Percentiles rank a stretch among this genome's conserved stretches.
Conservation (phyloP, 352 stramenopile species). For the Globisporangium acanthophoron region DNA sequence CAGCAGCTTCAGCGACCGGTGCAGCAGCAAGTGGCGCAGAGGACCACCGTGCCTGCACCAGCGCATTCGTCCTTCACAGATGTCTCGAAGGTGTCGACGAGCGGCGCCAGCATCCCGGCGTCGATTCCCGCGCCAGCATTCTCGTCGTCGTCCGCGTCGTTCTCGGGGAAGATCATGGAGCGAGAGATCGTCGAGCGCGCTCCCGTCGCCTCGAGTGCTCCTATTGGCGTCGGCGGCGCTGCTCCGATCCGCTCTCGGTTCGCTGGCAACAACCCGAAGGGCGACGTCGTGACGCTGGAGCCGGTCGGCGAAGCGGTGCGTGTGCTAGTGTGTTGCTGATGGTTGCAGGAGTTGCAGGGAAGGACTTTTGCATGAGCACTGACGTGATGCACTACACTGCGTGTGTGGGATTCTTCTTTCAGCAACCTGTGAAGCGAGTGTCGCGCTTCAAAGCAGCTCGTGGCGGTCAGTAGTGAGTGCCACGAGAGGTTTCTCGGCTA, state of each 20-base stretch:
- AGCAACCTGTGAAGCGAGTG: slow-evolving; percentile 83
- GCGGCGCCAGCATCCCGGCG: neutral
- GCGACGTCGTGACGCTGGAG: slow-evolving; percentile 62
- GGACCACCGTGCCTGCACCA: neutral
- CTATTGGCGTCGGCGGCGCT: neutral
- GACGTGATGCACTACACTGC: neutral
- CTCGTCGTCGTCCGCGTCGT: slow-evolving; percentile 42
- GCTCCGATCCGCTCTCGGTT: slow-evolving; percentile 44
- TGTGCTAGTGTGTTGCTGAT: slow-evolving; percentile 4
- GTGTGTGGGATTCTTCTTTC: neutral
- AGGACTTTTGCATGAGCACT: neutral
- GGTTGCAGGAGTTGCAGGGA: neutral
- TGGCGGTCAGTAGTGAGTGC: neutral
- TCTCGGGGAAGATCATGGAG: slow-evolving; percentile 73
- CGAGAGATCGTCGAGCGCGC: slow-evolving; percentile 32
- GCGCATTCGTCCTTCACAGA: slow-evolving; percentile 10
- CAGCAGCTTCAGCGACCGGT: neutral
- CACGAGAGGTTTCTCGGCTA: too few species aligned
- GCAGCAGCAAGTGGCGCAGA: neutral
- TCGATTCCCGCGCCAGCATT: slow-evolving; percentile 11
- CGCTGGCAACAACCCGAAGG: slow-evolving; percentile 56
- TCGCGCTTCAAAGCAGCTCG: slow-evolving; percentile 77
- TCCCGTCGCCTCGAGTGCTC: slow-evolving; percentile 9
- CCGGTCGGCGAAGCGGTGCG: slow-evolving; percentile 73
- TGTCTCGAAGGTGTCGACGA: slow-evolving; percentile 2